Evolutionary conservation across 805 yeast genomes (phyloP).

Genomic region (Vanderwaltozyma polyspora): DNA sequence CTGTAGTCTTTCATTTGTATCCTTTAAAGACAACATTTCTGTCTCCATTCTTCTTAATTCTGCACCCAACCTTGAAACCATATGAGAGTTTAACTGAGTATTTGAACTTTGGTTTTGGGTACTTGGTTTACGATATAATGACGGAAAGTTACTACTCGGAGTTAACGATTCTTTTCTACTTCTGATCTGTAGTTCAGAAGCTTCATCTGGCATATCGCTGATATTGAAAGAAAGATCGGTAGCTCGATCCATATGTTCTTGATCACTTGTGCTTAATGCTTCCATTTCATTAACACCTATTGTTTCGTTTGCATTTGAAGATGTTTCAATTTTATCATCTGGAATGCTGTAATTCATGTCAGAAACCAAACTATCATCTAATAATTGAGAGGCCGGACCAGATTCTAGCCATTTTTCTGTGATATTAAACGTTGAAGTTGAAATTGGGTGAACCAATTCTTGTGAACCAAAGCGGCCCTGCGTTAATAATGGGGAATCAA

Average conservation of each 20-base stretch:
- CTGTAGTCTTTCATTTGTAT: slow-evolving; percentile 44
- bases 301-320: neutral
- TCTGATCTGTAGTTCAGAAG: slow-evolving; percentile 11
- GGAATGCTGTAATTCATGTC: too few species aligned
- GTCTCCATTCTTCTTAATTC: slow-evolving; percentile 72
- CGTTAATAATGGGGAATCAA: slow-evolving; percentile 1
- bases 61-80: slow-evolving; percentile 63
- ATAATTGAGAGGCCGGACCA: neutral
- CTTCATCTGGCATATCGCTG: slow-evolving; percentile 20
- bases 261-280: neutral
- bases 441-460: neutral
- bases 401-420: slow-evolving; percentile 15
- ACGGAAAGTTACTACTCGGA: neutral
- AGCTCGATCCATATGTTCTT: neutral
- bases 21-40: slow-evolving; percentile 55
- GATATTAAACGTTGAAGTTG: neutral
- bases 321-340: too few species aligned
- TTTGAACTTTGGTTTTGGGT: slow-evolving; percentile 2
- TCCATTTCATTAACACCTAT: neutral
- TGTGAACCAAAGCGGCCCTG: neutral
- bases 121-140: slow-evolving; percentile 4
- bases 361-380: neutral
- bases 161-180: neutral
- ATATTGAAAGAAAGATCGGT: slow-evolving; percentile 2
- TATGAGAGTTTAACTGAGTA: slow-evolving; percentile 32